Conservation (phyloP, 208 protist species). For the Crithidia expoeki region DNA sequence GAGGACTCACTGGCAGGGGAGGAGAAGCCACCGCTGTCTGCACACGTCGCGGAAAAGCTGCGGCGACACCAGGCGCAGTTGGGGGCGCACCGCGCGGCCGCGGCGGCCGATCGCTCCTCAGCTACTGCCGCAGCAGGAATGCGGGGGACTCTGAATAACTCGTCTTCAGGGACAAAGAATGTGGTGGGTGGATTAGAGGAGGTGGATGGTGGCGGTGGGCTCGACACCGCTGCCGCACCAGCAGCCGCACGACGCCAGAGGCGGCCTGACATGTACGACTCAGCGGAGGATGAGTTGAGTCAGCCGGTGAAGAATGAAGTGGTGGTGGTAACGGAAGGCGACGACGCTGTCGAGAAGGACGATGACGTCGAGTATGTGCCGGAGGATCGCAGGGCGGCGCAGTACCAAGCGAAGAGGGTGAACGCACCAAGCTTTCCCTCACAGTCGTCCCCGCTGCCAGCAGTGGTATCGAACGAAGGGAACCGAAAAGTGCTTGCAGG, state of each 20-base stretch:
- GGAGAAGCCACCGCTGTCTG: constrained; percentile 30
- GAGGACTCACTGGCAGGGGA: constrained; percentile 43
- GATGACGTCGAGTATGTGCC: constrained; percentile 54
- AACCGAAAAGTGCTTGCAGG: too few species aligned
- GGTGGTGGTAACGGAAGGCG: not conserved
- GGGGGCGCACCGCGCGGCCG: constrained; percentile 18
- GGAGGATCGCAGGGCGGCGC: constrained; percentile 28
- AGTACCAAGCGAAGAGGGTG: constrained; percentile 12
- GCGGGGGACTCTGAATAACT: not conserved
- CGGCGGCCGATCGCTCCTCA: constrained; percentile 22
- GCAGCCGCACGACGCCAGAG: not conserved
- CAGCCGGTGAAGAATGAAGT: not conserved
- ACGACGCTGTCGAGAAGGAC: constrained; percentile 1
- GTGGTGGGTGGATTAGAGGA: not conserved
- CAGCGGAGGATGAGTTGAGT: constrained; percentile 12
- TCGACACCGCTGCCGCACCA: not conserved
- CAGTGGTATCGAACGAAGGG: not conserved
- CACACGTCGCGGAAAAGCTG: constrained; percentile 51
- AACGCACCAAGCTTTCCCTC: not conserved
- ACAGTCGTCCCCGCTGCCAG: not conserved
- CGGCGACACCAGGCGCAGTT: constrained; percentile 41
- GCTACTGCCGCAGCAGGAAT: not conserved
- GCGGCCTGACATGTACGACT: constrained; percentile 23
- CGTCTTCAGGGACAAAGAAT: not conserved
- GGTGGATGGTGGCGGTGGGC: not conserved